phyloP scores from a whole-genome alignment of 305 asterid species.

The Fraxinus baroniana region DNA sequence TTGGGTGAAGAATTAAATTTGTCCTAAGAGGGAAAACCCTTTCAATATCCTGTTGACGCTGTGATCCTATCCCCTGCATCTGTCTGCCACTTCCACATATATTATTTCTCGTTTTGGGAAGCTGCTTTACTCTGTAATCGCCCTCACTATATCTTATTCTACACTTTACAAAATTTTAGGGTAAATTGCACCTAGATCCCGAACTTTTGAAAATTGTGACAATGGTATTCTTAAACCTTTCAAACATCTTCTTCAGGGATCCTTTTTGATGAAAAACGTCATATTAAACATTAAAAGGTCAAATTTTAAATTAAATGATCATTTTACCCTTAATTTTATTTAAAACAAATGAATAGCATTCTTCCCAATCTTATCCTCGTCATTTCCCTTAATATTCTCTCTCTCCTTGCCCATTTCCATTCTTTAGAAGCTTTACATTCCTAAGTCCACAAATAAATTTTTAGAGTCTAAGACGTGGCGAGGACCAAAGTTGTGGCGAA shows the following conservation, averaged over 20 bases:
- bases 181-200: not conserved
- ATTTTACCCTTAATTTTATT: not conserved
- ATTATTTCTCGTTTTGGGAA: not conserved
- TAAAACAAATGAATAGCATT: too few species aligned
- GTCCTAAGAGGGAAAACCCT: slow-evolving; percentile 21
- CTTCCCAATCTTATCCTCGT: not conserved
- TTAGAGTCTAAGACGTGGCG: too few species aligned
- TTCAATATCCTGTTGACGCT: slow-evolving; percentile 39
- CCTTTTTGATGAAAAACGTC: not conserved
- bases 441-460: not conserved
- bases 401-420: not conserved
- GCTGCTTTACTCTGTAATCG: not conserved
- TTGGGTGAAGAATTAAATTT: slow-evolving; percentile 17
- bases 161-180: not conserved
- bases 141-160: not conserved
- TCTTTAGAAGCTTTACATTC: too few species aligned
- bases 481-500: too few species aligned
- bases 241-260: too few species aligned
- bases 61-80: slow-evolving; percentile 41
- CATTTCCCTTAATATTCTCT: not conserved
- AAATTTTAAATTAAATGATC: too few species aligned
- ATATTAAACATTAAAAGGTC: not conserved
- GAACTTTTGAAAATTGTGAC: not conserved
- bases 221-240: too few species aligned
- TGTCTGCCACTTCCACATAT: slow-evolving; percentile 55